Evolutionary conservation across 2,329 filamentous ascomycete species (phyloP).

Genomic region (Chaetoscypha palmicola): DNA sequence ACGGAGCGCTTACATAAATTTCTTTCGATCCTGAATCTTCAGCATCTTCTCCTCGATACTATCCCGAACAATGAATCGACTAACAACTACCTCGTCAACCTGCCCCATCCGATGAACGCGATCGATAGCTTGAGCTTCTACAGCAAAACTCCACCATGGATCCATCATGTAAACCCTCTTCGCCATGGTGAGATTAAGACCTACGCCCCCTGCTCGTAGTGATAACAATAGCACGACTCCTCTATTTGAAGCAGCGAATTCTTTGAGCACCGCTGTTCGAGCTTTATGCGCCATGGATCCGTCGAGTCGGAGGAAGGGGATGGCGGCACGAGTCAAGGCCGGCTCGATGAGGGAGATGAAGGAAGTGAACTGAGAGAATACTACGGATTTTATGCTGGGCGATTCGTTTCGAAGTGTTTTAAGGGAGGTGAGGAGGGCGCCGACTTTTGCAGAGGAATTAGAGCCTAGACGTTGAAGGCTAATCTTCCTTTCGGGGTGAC

Average conservation of each 20-base stretch:
- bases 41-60: constrained; percentile 97
- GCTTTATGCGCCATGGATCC: constrained; percentile 83
- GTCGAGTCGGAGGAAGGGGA: constrained; percentile 81
- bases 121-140: constrained; percentile 96
- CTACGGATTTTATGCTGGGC: constrained; percentile 74
- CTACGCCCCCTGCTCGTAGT: constrained; percentile 84
- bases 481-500: constrained; percentile 49
- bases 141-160: constrained; percentile 97
- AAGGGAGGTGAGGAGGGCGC: constrained; percentile 69
- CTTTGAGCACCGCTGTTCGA: constrained; percentile 66
- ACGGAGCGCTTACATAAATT: constrained; percentile 68
- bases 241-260: constrained; percentile 57
- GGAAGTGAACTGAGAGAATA: constrained; percentile 96
- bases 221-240: constrained; percentile 76
- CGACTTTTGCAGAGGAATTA: constrained; percentile 81
- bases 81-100: constrained; percentile 74
- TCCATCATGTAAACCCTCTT: constrained; percentile 98
- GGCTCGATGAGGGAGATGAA: constrained; percentile 89
- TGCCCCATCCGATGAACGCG: constrained; percentile 97
- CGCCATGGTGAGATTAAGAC: constrained; percentile 84
- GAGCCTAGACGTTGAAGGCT: constrained; percentile 53
- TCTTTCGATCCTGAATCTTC: constrained; percentile 88
- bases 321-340: constrained; percentile 63
- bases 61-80: constrained; percentile 78
- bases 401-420: constrained; percentile 58